Evolutionary conservation across 768 basidiomycete genomes (phyloP).

Genomic region (Leccinum aurantiacum): DNA sequence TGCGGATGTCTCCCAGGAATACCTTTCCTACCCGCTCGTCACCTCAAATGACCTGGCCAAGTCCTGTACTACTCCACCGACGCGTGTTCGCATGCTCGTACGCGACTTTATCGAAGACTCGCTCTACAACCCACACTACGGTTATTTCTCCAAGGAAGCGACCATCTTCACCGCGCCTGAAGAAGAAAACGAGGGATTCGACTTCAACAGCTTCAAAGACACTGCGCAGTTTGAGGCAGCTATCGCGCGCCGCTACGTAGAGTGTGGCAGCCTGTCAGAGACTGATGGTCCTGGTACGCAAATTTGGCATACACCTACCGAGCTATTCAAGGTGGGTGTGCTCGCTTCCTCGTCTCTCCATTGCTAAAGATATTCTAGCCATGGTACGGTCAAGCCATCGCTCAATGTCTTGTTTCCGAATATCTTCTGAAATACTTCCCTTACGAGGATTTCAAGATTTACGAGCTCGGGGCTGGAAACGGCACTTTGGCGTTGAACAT

Average conservation of each 20-base stretch:
- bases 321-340: conserved; percentile 82
- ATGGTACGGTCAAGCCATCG: conserved; percentile 90
- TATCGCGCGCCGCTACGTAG: conserved; percentile 73
- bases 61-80: conserved; percentile 57
- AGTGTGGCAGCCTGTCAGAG: conserved; percentile 60
- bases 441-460: conserved; percentile 92
- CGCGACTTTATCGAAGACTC: conserved; percentile 97
- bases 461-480: conserved; percentile 98
- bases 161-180: conserved; percentile 75
- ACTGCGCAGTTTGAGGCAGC: conserved; percentile 76
- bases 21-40: conserved; percentile 54
- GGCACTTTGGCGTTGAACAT: conserved; percentile 91
- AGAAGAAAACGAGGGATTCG: conserved; percentile 48
- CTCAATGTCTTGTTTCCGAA: conserved; percentile 83
- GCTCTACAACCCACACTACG: conserved; percentile 95
- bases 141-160: conserved; percentile 93
- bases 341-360: not conserved
- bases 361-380: conserved; percentile 54
- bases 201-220: conserved; percentile 68
- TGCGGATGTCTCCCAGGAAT: conserved; percentile 43
- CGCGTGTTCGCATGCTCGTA: conserved; percentile 86
- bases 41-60: conserved; percentile 69
- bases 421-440: conserved; percentile 96
- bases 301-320: conserved; percentile 98
- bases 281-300: conserved; percentile 77